phyloP scores from a whole-genome alignment of 805 yeast species.

The Ogataea siamensis region DNA sequence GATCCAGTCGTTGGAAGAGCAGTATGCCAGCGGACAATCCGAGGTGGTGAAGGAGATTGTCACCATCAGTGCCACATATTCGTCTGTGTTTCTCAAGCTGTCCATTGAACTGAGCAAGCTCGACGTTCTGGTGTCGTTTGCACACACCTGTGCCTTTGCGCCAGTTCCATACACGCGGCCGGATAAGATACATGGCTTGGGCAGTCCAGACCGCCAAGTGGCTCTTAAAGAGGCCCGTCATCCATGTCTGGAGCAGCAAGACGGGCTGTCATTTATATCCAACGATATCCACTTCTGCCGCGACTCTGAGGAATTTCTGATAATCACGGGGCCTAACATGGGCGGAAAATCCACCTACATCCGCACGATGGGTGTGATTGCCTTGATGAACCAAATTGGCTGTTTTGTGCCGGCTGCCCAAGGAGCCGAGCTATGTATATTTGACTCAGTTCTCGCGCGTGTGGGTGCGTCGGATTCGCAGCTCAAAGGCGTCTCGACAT shows the following conservation, averaged over 20 bases:
- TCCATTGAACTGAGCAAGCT: constrained; percentile 64
- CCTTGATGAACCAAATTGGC: constrained; percentile 86
- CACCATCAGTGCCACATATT: constrained; percentile 74
- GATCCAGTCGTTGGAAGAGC: constrained; percentile 55
- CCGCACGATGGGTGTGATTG: constrained; percentile 83
- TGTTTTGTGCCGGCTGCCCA: constrained; percentile 77
- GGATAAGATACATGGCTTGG: constrained; percentile 46
- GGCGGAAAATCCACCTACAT: constrained; percentile 96
- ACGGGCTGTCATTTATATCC: constrained; percentile 84
- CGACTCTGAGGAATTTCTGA: constrained; percentile 61
- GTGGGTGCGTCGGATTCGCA: constrained; percentile 99
- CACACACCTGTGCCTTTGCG: constrained; percentile 79
- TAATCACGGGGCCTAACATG: constrained; percentile 96
- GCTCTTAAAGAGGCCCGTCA: constrained; percentile 78
- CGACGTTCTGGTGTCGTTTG: constrained; percentile 84
- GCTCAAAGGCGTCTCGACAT: constrained; percentile 93
- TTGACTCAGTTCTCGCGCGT: constrained; percentile 90
- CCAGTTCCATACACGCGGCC: constrained; percentile 83
- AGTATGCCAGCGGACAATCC: constrained; percentile 73
- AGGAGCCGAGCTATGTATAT: constrained; percentile 75
- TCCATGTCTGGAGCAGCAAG: constrained; percentile 92
- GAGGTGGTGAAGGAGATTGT: constrained; percentile 82
- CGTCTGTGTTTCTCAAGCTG: constrained; percentile 70
- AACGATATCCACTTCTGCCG: constrained; percentile 76
- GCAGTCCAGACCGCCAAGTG: constrained; percentile 48